phyloP scores from a whole-genome alignment of 257 asterid genomes.

The Solanum rostratum region DNA sequence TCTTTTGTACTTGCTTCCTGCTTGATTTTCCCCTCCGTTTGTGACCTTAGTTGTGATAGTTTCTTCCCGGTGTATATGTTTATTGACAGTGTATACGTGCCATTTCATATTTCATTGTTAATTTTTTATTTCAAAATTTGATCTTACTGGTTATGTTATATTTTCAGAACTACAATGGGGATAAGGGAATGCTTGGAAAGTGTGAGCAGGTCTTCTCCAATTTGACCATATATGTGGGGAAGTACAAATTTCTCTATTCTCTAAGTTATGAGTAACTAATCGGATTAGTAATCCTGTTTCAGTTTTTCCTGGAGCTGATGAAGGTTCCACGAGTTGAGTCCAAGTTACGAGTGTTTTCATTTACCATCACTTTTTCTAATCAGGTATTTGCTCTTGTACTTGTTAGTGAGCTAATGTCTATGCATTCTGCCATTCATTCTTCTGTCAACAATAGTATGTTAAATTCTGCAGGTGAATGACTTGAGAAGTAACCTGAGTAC shows the following conservation, averaged over 20 bases:
- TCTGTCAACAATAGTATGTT: conserved; percentile 9
- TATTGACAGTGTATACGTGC: neutral
- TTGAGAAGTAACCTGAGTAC: conserved; percentile 58
- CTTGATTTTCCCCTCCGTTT: neutral
- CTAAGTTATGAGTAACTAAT: neutral
- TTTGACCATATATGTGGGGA: neutral
- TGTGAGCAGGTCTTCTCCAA: conserved; percentile 72
- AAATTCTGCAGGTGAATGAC: conserved; percentile 65
- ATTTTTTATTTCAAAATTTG: neutral
- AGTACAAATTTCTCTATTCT: neutral
- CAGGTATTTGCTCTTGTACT: conserved; percentile 47
- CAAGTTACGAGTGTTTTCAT: conserved; percentile 93
- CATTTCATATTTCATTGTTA: neutral
- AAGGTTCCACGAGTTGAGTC: conserved; percentile 97
- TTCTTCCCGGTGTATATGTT: neutral
- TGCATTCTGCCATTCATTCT: neutral
- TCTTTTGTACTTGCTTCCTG: neutral
- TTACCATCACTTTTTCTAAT: conserved; percentile 69
- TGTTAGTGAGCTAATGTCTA: neutral
- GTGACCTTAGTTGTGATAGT: neutral
- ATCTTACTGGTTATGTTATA: conserved; percentile 7
- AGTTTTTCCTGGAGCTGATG: conserved; percentile 96
- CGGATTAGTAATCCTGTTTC: conserved; percentile 19
- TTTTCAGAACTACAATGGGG: conserved; percentile 81
- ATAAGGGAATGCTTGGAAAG: conserved; percentile 92